Conservation (phyloP, 1,284 basidiomycete genomes). For the Tetrapyrgos nigripes region DNA sequence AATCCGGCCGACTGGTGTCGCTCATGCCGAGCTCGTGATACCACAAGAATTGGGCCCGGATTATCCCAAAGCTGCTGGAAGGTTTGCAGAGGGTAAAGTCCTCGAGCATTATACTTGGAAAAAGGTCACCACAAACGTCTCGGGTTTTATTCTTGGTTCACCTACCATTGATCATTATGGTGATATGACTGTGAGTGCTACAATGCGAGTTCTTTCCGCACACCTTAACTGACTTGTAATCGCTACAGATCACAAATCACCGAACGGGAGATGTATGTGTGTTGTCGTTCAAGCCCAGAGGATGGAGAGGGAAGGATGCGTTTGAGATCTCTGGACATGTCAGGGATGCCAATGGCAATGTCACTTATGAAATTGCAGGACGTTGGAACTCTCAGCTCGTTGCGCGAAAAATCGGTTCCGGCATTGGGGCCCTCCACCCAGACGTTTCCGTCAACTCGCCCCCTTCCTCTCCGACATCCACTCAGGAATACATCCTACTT, state of each 20-base stretch:
- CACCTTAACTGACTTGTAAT: slow-evolving; percentile 18
- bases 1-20: slow-evolving; percentile 93
- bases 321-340: slow-evolving; percentile 93
- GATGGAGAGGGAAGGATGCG: slow-evolving; percentile 93
- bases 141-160: slow-evolving; percentile 92
- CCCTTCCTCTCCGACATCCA: slow-evolving; percentile 51
- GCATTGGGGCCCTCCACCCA: slow-evolving; percentile 73
- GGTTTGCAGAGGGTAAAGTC: slow-evolving; percentile 55
- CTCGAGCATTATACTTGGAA: slow-evolving; percentile 93
- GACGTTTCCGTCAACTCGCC: slow-evolving; percentile 59
- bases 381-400: slow-evolving; percentile 97
- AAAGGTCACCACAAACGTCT: slow-evolving; percentile 94
- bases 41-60: slow-evolving; percentile 67
- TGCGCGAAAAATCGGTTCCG: slow-evolving; percentile 76
- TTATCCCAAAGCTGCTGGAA: slow-evolving; percentile 60
- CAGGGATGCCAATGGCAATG: slow-evolving; percentile 66
- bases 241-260: slow-evolving; percentile 82
- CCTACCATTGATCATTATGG: slow-evolving; percentile 98
- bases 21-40: slow-evolving; percentile 87
- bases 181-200: slow-evolving; percentile 81
- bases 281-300: slow-evolving; percentile 94
- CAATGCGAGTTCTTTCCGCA: not conserved
- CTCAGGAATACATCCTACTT: slow-evolving; percentile 78
- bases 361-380: slow-evolving; percentile 91
- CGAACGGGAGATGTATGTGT: slow-evolving; percentile 91